Percentiles rank a stretch among this genome's conserved stretches.
Conservation (phyloP, 257 asterid species). For the Nicotiana benthamiana region DNA sequence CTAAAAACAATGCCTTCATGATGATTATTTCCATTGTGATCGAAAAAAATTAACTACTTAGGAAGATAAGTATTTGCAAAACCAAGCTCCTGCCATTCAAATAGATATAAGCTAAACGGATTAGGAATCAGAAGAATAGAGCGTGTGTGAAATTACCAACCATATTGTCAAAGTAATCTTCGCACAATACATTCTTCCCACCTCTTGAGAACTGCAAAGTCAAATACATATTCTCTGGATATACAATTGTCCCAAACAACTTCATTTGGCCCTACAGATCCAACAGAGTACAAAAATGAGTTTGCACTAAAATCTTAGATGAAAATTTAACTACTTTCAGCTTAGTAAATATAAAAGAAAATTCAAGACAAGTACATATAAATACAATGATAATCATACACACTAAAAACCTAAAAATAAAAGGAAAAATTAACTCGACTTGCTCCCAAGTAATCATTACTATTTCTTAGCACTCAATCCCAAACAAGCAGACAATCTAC, state of each 20-base stretch:
- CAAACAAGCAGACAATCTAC: not conserved
- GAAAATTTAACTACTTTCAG: not conserved
- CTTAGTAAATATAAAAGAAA: not conserved
- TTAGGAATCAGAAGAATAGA: conserved; percentile 1
- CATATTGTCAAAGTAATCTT: conserved; percentile 83
- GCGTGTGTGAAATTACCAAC: conserved; percentile 22
- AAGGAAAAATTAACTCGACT: not conserved
- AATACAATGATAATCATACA: not conserved
- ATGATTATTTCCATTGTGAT: not conserved
- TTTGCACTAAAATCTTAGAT: not conserved
- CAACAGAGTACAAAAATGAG: not conserved
- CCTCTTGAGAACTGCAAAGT: conserved; percentile 79
- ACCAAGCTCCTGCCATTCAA: conserved; percentile 5
- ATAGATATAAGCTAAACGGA: conserved; percentile 1
- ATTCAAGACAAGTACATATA: not conserved
- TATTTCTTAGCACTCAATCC: not conserved
- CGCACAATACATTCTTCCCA: conserved; percentile 86
- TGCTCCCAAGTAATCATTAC: not conserved
- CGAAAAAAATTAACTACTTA: not conserved
- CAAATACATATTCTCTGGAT: conserved; percentile 76
- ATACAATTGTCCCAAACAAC: conserved; percentile 83
- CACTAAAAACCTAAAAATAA: not conserved
- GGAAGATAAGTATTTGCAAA: not conserved
- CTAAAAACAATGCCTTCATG: not conserved
- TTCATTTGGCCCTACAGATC: conserved; percentile 77